Evolutionary conservation across 192 early-diverging fungal species (phyloP), one percentile per base, ranked within the genome.

Genomic region (Neocallimastix lanati): DNA sequence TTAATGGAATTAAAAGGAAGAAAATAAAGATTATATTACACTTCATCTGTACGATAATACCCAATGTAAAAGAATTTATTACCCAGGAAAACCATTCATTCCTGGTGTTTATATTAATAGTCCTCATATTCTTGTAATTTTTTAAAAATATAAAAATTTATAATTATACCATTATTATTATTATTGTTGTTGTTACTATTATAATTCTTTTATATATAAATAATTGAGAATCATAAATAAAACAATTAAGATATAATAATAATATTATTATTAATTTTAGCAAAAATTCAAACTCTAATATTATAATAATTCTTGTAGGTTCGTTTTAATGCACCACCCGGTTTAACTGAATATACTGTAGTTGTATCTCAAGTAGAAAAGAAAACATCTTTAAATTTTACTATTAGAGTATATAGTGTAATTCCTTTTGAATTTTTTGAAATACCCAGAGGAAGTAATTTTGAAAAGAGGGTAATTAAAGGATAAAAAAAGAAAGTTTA

Each of bases 11-110:
- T 77, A 6, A 37, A 30, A 92, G 36, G 93, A 93, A 79, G 92
- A 94, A 80, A 97, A 94, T 83, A 86, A 82, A 13, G 96, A 97
- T 81, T 96, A 91, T 81, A 94, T 97, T 35, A 93, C 96, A 9
- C 81, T 95, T 29, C 93, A 95, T 84, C 86, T 97, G 12, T 97
- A 92, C 83, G 90, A 90, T 80, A 84, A 86, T 78, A 91, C 90
- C 77, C 81, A 87, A 78, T 89, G 93, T 5, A 83, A 88, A 21
- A 87, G 88, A 38, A 83, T 92, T 12, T 92, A 91, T 83, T 92
- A 92, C 82, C 91, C 91, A 28, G 88, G 87, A 0, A 83, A 86
- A 13, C 88, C 92, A 14, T 83, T 90, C 76, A 82, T 88, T 79
- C 87, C 92, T 79, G 94, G 94, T 38, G 91, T 90, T 29, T 96